These are phyloP conservation scores for Thielaviopsis populi DNA, from an alignment of 2,329 filamentous ascomycete species.

Conservation along the genomic window DNA sequence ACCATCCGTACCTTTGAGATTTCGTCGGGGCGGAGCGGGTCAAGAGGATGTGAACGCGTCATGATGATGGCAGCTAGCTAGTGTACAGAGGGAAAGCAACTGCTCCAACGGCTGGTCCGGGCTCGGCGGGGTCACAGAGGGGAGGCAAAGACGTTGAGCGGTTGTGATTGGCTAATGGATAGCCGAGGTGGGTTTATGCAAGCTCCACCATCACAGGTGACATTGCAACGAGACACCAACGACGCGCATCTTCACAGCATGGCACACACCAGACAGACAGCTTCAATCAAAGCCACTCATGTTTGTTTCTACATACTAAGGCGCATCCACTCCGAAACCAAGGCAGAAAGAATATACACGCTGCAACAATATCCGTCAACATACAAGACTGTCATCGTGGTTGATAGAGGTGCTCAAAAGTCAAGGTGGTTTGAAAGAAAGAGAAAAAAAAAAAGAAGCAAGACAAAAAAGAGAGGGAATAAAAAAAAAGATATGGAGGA, in stretches of 20 bases:
- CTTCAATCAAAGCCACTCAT: not conserved
- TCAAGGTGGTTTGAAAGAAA: slow-evolving; percentile 11
- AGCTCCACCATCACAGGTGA: too few species aligned
- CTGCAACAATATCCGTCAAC: not conserved
- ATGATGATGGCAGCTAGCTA: too few species aligned
- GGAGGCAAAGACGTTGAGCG: too few species aligned
- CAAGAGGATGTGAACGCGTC: slow-evolving; percentile 20
- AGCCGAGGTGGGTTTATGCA: too few species aligned
- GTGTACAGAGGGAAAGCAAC: too few species aligned
- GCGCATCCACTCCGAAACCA: not conserved
- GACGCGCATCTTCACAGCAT: too few species aligned
- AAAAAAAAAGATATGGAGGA: slow-evolving; percentile 13
- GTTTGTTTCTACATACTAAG: not conserved
- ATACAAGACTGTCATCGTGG: not conserved
- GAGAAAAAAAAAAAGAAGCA: slow-evolving; percentile 10
- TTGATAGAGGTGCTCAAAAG: slow-evolving; percentile 3
- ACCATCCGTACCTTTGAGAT: slow-evolving; percentile 18
- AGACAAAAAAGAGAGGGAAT: slow-evolving; percentile 6
- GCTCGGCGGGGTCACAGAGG: too few species aligned
- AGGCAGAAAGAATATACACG: not conserved
- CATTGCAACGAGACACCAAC: too few species aligned
- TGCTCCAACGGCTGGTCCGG: too few species aligned
- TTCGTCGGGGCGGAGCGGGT: slow-evolving; percentile 21
- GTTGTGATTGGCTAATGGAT: too few species aligned
- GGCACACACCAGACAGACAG: not conserved